phyloP scores from a whole-genome alignment of 352 stramenopile species.

The Pythium apleroticum region DNA sequence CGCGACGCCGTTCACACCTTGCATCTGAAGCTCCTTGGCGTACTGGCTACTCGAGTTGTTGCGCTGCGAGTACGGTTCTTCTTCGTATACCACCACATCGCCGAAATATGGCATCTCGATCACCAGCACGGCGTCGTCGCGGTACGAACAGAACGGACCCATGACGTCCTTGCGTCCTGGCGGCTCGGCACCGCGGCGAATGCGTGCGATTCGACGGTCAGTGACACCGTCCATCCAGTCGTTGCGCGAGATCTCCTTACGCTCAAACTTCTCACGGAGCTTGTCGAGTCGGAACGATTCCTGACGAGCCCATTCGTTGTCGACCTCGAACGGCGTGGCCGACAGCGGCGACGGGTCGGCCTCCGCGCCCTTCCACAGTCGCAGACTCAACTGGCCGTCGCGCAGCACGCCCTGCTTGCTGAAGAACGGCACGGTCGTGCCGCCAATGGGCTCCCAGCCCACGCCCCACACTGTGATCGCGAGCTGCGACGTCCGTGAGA shows the following conservation, averaged over 20 bases:
- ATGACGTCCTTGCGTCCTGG: conserved; percentile 67
- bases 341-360: conserved; percentile 68
- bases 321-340: conserved; percentile 66
- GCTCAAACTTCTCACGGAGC: conserved; percentile 87
- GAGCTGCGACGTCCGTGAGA: conserved; percentile 83
- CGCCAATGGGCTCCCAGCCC: conserved; percentile 76
- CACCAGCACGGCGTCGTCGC: conserved; percentile 78
- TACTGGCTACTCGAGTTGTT: conserved; percentile 34
- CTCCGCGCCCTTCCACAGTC: conserved; percentile 70
- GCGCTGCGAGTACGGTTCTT: conserved; percentile 87
- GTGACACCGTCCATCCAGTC: conserved; percentile 93
- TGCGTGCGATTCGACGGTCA: conserved; percentile 80
- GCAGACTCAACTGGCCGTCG: conserved; percentile 87
- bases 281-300: conserved; percentile 87
- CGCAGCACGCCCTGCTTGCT: conserved; percentile 79
- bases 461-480: conserved; percentile 86
- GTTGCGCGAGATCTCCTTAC: conserved; percentile 81
- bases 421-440: conserved; percentile 89
- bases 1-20: conserved; percentile 4
- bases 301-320: conserved; percentile 70
- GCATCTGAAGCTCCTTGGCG: conserved; percentile 20
- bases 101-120: conserved; percentile 92
- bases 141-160: conserved; percentile 78
- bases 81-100: conserved; percentile 91
- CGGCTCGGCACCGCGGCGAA: conserved; percentile 76